Percentiles rank a stretch among this genome's conserved stretches.
These are phyloP conservation scores for Candida labiduridarum DNA, from an alignment of 1,139 yeast genomes.

Conservation along the genomic window DNA sequence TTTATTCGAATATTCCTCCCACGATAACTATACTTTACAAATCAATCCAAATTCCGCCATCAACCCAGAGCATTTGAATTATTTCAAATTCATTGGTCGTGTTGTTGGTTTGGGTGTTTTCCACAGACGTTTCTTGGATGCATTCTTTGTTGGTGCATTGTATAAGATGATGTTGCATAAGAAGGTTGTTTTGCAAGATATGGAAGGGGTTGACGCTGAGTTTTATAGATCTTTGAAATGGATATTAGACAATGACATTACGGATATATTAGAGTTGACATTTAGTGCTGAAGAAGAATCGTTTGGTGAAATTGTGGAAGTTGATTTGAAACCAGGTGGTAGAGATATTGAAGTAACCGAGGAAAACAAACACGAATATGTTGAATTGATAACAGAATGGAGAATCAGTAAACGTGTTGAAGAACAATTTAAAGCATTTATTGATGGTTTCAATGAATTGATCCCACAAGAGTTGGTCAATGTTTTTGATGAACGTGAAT, in stretches of 20 bases:
- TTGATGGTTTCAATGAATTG: slow-evolving; percentile 95
- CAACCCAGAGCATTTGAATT: slow-evolving; percentile 96
- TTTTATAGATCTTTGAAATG: slow-evolving; percentile 92
- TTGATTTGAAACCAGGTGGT: slow-evolving; percentile 90
- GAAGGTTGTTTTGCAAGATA: slow-evolving; percentile 91
- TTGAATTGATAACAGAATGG: slow-evolving; percentile 95
- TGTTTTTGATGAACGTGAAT: slow-evolving; percentile 96
- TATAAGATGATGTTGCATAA: slow-evolving; percentile 97
- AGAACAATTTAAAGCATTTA: slow-evolving; percentile 93
- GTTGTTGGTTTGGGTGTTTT: slow-evolving; percentile 97
- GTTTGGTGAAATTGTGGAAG: slow-evolving; percentile 89
- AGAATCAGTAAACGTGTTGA: slow-evolving; percentile 90
- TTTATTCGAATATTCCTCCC: slow-evolving; percentile 94
- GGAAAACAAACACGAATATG: slow-evolving; percentile 85
- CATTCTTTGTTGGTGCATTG: slow-evolving; percentile 96
- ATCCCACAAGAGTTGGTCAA: slow-evolving; percentile 95
- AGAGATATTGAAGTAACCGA: slow-evolving; percentile 79
- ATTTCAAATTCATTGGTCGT: slow-evolving; percentile 97
- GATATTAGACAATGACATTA: slow-evolving; percentile 93
- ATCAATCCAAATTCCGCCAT: slow-evolving; percentile 98
- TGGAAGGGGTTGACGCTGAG: slow-evolving; percentile 99
- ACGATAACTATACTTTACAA: slow-evolving; percentile 95
- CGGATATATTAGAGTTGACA: slow-evolving; percentile 77
- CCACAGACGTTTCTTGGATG: slow-evolving; percentile 97
- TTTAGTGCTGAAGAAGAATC: slow-evolving; percentile 95